Percentiles rank a stretch among this genome's conserved stretches.
Conservation (phyloP, 148 eudicot genomes). For the Spergularia bocconei region DNA sequence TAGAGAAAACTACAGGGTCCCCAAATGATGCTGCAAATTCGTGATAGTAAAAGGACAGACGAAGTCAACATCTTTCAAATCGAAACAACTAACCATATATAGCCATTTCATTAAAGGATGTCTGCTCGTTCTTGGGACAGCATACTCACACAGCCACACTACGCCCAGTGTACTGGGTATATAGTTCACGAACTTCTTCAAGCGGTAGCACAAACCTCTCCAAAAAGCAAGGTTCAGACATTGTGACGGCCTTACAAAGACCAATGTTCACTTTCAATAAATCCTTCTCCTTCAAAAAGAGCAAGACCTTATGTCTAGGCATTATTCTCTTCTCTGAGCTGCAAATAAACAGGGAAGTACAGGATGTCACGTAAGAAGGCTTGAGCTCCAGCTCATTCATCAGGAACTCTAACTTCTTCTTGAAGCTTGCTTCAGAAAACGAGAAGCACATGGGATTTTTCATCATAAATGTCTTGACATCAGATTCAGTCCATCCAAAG, state of each 20-base stretch:
- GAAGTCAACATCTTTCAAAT: too few species aligned
- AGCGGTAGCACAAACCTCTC: conserved; percentile 16
- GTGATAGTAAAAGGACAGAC: too few species aligned
- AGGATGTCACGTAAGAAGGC: conserved; percentile 12
- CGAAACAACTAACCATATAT: too few species aligned
- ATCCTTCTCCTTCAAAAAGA: conserved; percentile 28
- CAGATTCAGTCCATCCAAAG: conserved; percentile 35
- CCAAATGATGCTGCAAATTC: too few species aligned
- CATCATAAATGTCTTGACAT: conserved; percentile 10
- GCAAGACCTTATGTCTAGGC: conserved; percentile 29
- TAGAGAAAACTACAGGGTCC: too few species aligned
- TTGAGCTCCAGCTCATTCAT: conserved; percentile 31
- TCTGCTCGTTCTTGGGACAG: neutral
- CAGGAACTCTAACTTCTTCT: conserved; percentile 16
- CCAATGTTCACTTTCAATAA: conserved; percentile 5
- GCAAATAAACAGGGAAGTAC: neutral
- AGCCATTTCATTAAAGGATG: too few species aligned
- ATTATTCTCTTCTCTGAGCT: conserved; percentile 25
- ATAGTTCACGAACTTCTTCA: conserved; percentile 16
- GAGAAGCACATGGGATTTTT: conserved; percentile 18
- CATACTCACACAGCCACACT: neutral
- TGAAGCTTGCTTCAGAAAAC: conserved; percentile 12
- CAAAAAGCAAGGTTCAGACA: conserved; percentile 16
- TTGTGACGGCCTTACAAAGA: neutral
- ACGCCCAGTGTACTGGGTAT: neutral